phyloP scores from a whole-genome alignment of 108 stramenopile genomes.

The Aurantiochytrium sp. region DNA sequence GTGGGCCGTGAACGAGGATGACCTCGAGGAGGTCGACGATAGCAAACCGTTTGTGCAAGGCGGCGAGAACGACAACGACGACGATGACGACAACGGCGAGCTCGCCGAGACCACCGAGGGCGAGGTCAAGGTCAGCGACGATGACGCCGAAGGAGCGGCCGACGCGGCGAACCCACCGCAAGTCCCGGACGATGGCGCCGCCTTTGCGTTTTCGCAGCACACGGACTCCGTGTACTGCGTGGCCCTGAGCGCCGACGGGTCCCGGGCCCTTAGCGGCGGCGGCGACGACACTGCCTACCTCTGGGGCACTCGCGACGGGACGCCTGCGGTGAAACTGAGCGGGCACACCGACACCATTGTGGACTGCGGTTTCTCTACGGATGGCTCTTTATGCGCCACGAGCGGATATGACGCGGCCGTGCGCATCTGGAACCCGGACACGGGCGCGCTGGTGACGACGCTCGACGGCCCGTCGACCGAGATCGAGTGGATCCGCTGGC shows the following conservation, averaged over 20 bases:
- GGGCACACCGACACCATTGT: slow-evolving; percentile 81
- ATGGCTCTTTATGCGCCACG: slow-evolving; percentile 65
- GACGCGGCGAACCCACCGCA: neutral
- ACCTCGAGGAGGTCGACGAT: slow-evolving; percentile 70
- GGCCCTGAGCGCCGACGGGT: slow-evolving; percentile 45
- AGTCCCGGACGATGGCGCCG: slow-evolving; percentile 27
- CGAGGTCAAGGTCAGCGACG: neutral
- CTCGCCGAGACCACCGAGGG: slow-evolving; percentile 14
- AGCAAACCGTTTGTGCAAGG: slow-evolving; percentile 43
- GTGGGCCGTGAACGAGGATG: slow-evolving; percentile 58
- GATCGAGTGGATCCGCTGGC: slow-evolving; percentile 86
- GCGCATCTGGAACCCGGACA: slow-evolving; percentile 66
- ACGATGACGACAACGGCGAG: slow-evolving; percentile 50
- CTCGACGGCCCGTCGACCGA: slow-evolving; percentile 86
- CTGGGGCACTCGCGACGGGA: slow-evolving; percentile 44
- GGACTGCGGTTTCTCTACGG: slow-evolving; percentile 67
- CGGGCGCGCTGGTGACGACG: slow-evolving; percentile 54
- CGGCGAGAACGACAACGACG: slow-evolving; percentile 39
- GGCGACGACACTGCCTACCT: slow-evolving; percentile 87
- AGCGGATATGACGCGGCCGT: slow-evolving; percentile 81
- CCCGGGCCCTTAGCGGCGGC: slow-evolving; percentile 71
- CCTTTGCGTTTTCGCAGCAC: slow-evolving; percentile 36
- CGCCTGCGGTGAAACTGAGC: neutral
- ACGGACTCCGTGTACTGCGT: slow-evolving; percentile 51
- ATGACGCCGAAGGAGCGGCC: neutral